Conservation (phyloP, 2,329 filamentous ascomycete species). For the Verticillium longisporum region DNA sequence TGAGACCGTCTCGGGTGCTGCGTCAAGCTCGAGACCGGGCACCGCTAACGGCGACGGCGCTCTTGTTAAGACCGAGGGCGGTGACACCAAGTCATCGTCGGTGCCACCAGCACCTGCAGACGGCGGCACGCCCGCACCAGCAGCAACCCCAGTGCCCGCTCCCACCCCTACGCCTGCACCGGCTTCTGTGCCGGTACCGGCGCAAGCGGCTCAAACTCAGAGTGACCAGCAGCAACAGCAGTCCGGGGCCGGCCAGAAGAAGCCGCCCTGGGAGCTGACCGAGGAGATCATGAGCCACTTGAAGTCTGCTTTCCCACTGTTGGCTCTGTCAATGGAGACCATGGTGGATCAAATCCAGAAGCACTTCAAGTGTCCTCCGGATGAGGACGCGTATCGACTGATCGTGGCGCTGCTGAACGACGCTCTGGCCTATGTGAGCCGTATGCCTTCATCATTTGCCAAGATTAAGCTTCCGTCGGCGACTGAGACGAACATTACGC, state of each 20-base stretch:
- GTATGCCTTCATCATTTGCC: constrained; percentile 79
- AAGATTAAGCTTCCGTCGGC: constrained; percentile 82
- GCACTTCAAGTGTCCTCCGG: constrained; percentile 97
- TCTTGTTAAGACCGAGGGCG: constrained; percentile 37
- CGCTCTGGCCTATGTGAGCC: constrained; percentile 83
- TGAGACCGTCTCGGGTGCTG: constrained; percentile 35
- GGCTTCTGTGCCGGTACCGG: not conserved
- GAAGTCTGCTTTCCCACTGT: constrained; percentile 92
- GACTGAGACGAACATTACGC: constrained; percentile 92
- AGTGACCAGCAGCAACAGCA: constrained; percentile 11
- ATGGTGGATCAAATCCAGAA: constrained; percentile 99
- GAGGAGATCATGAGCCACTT: constrained; percentile 93
- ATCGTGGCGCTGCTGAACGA: constrained; percentile 98
- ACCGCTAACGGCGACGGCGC: constrained; percentile 42
- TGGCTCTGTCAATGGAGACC: constrained; percentile 97
- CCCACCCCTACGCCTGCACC: not conserved
- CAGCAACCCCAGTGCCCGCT: not conserved
- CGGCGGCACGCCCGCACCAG: not conserved
- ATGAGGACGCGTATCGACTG: constrained; percentile 94
- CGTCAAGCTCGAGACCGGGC: constrained; percentile 35
- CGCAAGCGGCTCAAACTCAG: constrained; percentile 8
- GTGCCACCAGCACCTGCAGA: constrained; percentile 1
- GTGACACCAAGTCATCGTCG: constrained; percentile 17
- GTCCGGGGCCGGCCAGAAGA: constrained; percentile 42
- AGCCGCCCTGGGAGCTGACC: constrained; percentile 91